Base-by-base conservation (phyloP, 495 filamentous ascomycete species). In the Talaromyces proteolyticus region DNA sequence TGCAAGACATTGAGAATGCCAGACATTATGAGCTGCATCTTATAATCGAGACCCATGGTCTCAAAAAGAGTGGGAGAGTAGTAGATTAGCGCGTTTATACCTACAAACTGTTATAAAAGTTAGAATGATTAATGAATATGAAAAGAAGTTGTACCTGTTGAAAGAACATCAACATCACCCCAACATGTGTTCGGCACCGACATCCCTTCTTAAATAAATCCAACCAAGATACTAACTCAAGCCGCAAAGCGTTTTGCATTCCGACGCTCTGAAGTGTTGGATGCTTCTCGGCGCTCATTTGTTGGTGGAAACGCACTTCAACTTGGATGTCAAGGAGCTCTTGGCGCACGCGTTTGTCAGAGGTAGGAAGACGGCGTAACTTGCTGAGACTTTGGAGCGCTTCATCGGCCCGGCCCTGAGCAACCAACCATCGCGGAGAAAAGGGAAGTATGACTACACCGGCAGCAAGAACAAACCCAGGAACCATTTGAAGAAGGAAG, bases 401-500 rank as follows among this genome's bases (percentile, higher is more conserved):
- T 50, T 80, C 74, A 6, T 68, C 66, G 38, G 75, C 57, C 0
- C 75, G 65, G 18, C 29, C 29, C 4, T 34, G 29, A 8, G 29
- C 29, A 34, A 85, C 87, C 1, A 91, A 70, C 88, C 87, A 92
- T 40, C 87, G 76, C 1, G 87, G 87, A 19, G 80, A 86, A 56
- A 80, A 75, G 6, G 88, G 88, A 53, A 87, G 76, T 61, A 86
- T 86, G 68, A 83, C 84, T 39, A 91, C 67, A 17, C 85, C 84
- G 42, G 72, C 37, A 42, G 87, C 73, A 8, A 90, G 76, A 37
- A 87, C 72, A 20, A 82, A 58, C 6, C 79, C 86, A 4, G 87
- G 86, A 5, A 89, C 59, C 54, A 85, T 84, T 63, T 92, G 87
- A 16, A 89, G 85, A 84, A 49, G 90, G 81, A n/a, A 85, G 3